Percentiles rank a stretch among this genome's conserved stretches.
phyloP scores from a whole-genome alignment of 441 rosid genomes.

The Erodium trifolium region DNA sequence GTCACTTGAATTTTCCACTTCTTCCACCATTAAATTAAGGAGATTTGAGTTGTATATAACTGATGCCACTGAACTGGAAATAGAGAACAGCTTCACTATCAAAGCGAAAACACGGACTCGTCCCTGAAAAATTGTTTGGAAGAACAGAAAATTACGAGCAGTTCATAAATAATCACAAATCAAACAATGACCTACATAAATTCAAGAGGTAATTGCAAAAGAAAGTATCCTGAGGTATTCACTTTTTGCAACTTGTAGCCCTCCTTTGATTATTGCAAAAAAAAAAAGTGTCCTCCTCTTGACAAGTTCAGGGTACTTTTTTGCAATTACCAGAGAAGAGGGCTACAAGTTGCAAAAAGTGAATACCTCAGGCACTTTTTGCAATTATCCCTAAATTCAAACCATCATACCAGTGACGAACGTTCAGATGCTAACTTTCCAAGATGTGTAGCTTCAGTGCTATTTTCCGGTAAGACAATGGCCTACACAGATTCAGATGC shows the following conservation, averaged over 20 bases:
- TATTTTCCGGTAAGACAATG: conserved; percentile 50
- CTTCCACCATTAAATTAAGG: conserved; percentile 64
- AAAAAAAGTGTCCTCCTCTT: no score
- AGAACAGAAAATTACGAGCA: no score
- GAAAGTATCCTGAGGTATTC: no score
- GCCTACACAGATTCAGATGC: conserved; percentile 34
- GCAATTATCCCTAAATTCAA: neutral
- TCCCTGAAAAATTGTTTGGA: conserved; percentile 39
- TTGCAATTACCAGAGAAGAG: no score
- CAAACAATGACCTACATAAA: no score
- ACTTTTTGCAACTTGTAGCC: no score
- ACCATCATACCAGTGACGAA: conserved; percentile 55
- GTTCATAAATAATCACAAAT: no score
- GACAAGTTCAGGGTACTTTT: no score
- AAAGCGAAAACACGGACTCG: conserved; percentile 64
- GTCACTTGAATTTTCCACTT: conserved; percentile 50
- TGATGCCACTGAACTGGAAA: conserved; percentile 62
- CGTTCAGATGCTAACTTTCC: conserved; percentile 50
- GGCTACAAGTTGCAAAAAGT: no score
- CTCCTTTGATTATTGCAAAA: no score
- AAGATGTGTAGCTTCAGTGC: conserved; percentile 47
- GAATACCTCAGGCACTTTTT: no score
- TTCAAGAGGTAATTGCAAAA: no score
- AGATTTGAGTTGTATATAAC: conserved; percentile 47
- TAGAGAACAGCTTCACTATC: conserved; percentile 79